These are phyloP conservation scores for Pythium myriotylum DNA, from an alignment of 352 stramenopile species.

Conservation along the genomic window DNA sequence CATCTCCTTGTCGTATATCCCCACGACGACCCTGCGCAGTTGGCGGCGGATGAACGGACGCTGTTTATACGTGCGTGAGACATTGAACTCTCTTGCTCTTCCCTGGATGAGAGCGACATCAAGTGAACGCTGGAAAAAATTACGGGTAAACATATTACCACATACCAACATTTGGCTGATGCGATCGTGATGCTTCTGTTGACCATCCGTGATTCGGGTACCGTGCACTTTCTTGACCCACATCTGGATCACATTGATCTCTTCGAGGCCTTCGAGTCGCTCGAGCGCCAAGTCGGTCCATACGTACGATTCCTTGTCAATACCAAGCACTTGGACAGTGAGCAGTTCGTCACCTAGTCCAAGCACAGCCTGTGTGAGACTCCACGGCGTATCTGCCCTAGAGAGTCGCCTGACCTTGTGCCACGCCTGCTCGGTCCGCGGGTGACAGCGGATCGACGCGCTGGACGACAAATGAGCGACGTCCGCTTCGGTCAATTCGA, in stretches of 20 bases:
- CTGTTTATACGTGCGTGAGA: not conserved
- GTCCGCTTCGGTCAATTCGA: not conserved
- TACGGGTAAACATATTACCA: too few species aligned
- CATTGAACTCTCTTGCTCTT: not conserved
- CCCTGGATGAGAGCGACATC: not conserved
- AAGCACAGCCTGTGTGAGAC: too few species aligned
- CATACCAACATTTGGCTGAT: slow-evolving; percentile 8
- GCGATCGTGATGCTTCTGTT: slow-evolving; percentile 1
- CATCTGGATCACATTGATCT: slow-evolving; percentile 12
- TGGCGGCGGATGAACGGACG: slow-evolving; percentile 1
- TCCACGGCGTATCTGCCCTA: not conserved
- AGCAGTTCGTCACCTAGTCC: slow-evolving; percentile 7
- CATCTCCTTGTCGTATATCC: not conserved
- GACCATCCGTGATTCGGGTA: slow-evolving; percentile 3
- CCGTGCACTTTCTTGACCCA: slow-evolving; percentile 16
- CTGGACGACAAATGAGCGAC: not conserved
- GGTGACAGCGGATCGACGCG: slow-evolving; percentile 4
- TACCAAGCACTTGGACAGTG: slow-evolving; percentile 6
- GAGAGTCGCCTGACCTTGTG: not conserved
- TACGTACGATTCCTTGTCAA: slow-evolving; percentile 1
- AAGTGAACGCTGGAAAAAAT: too few species aligned
- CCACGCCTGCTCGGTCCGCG: slow-evolving; percentile 2
- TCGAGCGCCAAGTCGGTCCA: slow-evolving; percentile 8
- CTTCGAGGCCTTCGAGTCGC: slow-evolving; percentile 5
- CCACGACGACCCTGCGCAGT: not conserved